Evolutionary conservation across 768 basidiomycete species (phyloP).

Genomic region (Mrakia hoshinonis): DNA sequence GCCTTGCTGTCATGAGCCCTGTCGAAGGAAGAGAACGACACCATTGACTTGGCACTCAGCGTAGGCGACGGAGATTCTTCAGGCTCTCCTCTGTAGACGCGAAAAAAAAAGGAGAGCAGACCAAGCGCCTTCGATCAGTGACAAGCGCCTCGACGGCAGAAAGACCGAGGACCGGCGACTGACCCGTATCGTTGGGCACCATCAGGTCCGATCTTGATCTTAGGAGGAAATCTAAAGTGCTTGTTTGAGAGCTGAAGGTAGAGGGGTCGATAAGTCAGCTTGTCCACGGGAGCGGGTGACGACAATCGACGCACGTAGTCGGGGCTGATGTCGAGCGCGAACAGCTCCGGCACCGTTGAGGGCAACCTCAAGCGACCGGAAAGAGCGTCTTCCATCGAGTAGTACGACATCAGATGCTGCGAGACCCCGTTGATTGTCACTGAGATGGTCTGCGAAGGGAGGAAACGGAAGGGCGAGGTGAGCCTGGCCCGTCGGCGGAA

Average conservation of each 20-base stretch:
- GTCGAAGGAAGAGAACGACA: background rate
- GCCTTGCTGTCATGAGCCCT: background rate
- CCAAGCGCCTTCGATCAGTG: background rate
- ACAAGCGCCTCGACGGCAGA: background rate
- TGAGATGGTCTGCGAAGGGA: slow-evolving; percentile 68
- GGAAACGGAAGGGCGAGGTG: background rate
- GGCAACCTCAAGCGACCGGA: slow-evolving; percentile 79
- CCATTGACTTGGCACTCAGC: background rate
- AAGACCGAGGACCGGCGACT: background rate
- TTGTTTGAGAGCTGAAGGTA: too few species aligned
- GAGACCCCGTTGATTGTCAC: slow-evolving; percentile 72
- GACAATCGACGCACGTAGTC: slow-evolving; percentile 40
- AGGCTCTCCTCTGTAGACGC: background rate
- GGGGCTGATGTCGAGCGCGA: slow-evolving; percentile 72
- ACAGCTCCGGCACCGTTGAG: slow-evolving; percentile 77
- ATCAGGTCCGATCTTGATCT: slow-evolving; percentile 18
- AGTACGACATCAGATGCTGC: slow-evolving; percentile 91
- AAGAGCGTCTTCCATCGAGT: slow-evolving; percentile 82
- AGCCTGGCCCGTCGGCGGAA: background rate
- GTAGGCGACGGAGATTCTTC: slow-evolving; percentile 8
- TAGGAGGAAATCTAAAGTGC: too few species aligned
- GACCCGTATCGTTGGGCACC: slow-evolving; percentile 21
- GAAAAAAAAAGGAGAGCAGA: background rate
- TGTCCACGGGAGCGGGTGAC: background rate
- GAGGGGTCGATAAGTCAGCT: background rate